Conservation (phyloP, 352 stramenopile genomes). For the Phytophthora tentaculata region DNA sequence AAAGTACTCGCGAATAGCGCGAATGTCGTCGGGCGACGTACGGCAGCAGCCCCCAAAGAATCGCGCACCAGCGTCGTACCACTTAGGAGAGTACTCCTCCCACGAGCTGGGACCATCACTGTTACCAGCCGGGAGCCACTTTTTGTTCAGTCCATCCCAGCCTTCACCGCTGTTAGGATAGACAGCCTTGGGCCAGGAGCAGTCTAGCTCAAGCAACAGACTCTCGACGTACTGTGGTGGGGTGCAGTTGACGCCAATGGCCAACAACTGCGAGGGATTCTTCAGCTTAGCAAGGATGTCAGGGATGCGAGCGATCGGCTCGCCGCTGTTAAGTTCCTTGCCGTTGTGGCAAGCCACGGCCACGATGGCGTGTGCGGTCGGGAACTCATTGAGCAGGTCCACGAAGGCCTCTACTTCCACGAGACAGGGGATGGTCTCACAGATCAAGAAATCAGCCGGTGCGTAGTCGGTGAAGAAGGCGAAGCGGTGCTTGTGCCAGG, state of each 20-base stretch:
- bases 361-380: conserved; percentile 59
- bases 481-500: conserved; percentile 83
- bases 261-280: conserved; percentile 64
- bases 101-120: conserved; percentile 51
- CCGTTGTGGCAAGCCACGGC: conserved; percentile 71
- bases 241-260: conserved; percentile 88
- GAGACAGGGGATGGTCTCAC: conserved; percentile 89
- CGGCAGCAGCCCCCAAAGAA: conserved; percentile 88
- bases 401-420: conserved; percentile 82
- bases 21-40: conserved; percentile 76
- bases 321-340: conserved; percentile 70
- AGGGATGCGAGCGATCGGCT: conserved; percentile 52
- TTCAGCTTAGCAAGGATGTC: conserved; percentile 57
- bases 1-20: conserved; percentile 66
- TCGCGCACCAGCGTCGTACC: conserved; percentile 71
- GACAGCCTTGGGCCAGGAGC: conserved; percentile 57
- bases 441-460: conserved; percentile 77
- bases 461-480: conserved; percentile 60
- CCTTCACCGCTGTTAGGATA: conserved; percentile 90
- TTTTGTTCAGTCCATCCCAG: conserved; percentile 77
- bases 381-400: conserved; percentile 75
- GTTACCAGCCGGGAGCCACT: conserved; percentile 65
- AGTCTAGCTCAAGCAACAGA: conserved; percentile 58
- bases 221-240: conserved; percentile 74
- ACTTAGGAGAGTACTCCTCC: conserved; percentile 63